Conservation (phyloP, 306 rosid genomes). For the Cucurbita moschata region DNA sequence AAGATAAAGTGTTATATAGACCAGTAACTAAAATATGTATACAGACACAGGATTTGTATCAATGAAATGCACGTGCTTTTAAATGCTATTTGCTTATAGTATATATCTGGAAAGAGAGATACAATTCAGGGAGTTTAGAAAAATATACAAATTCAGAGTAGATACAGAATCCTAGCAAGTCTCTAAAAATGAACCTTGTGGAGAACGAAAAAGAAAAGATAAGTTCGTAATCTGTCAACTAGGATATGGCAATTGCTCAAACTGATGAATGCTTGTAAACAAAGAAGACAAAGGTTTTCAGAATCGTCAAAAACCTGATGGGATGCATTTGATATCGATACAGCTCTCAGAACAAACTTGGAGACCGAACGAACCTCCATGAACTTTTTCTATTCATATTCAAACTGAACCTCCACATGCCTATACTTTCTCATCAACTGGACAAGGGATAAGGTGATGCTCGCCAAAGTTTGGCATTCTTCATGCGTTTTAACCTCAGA, state of each 20-base stretch:
- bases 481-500: constrained; percentile 58
- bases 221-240: not conserved
- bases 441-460: constrained; percentile 42
- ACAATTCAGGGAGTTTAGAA: not conserved
- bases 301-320: not conserved
- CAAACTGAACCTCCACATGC: constrained; percentile 45
- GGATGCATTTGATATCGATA: not conserved
- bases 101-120: not conserved
- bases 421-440: constrained; percentile 50
- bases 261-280: constrained; percentile 1
- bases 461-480: constrained; percentile 48
- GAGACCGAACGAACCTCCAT: not conserved
- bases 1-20: not conserved
- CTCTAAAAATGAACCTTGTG: not conserved
- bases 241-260: not conserved
- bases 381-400: constrained; percentile 33
- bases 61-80: not conserved
- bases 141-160: not conserved
- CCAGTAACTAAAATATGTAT: not conserved
- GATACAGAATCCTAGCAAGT: constrained; percentile 1
- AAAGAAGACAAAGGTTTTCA: not conserved
- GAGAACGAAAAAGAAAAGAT: not conserved
- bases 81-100: not conserved
- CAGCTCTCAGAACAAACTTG: not conserved
- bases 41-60: not conserved